Conservation (phyloP, 176 grass and related monocot genomes). For the Triticum timopheevii region DNA sequence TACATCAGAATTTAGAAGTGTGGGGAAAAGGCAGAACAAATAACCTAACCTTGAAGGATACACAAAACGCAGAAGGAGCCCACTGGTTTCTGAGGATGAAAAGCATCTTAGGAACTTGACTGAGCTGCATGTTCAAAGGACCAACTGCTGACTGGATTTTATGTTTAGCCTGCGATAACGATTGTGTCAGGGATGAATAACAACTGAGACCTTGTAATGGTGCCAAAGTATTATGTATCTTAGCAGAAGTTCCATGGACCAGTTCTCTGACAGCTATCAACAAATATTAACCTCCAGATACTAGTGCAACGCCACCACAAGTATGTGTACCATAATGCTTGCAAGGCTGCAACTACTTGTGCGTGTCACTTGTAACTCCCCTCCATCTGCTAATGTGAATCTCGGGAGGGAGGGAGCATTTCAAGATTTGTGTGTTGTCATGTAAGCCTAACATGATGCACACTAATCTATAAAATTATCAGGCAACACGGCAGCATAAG, state of each 20-base stretch:
- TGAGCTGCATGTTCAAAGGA: constrained; percentile 87
- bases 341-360: background rate
- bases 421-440: background rate
- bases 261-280: background rate
- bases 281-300: background rate
- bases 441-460: background rate
- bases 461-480: background rate
- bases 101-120: constrained; percentile 93
- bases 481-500: background rate
- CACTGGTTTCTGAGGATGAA: constrained; percentile 65
- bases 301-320: background rate
- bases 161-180: constrained; percentile 71
- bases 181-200: background rate
- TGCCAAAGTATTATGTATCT: background rate
- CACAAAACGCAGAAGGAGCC: constrained; percentile 82
- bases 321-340: background rate
- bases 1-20: background rate
- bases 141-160: constrained; percentile 88
- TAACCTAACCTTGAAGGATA: constrained; percentile 78
- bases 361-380: background rate
- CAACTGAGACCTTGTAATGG: background rate
- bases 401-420: background rate
- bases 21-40: background rate
- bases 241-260: background rate
- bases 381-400: background rate